phyloP scores from a whole-genome alignment of 371 early-diverging fungal species.

The Rhizopus sp. region DNA sequence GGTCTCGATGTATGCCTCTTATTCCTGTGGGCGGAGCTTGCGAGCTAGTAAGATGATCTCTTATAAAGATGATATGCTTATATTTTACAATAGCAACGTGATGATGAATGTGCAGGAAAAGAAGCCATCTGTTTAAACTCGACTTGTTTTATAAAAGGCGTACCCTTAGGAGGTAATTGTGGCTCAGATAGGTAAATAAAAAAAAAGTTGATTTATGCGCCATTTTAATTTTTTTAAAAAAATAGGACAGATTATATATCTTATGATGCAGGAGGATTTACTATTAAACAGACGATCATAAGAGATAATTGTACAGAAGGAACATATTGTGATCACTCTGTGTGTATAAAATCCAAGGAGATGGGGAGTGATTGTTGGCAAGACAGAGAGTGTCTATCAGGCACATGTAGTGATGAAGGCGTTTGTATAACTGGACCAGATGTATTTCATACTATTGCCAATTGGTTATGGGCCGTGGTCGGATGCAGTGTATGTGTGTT shows the following conservation, averaged over 20 bases:
- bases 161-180: slow-evolving; percentile 27
- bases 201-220: neutral
- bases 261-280: slow-evolving; percentile 25
- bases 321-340: slow-evolving; percentile 18
- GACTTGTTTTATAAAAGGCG: slow-evolving; percentile 25
- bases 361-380: slow-evolving; percentile 20
- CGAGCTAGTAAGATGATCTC: slow-evolving; percentile 17
- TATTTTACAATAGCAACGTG: slow-evolving; percentile 21
- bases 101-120: slow-evolving; percentile 29
- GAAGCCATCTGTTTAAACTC: slow-evolving; percentile 28
- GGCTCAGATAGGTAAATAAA: slow-evolving; percentile 25
- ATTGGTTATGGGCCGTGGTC: slow-evolving; percentile 27
- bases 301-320: slow-evolving; percentile 34
- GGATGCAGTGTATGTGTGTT: slow-evolving; percentile 22
- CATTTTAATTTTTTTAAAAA: neutral
- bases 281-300: slow-evolving; percentile 26
- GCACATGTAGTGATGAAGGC: slow-evolving; percentile 20
- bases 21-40: slow-evolving; percentile 17
- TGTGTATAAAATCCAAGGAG: slow-evolving; percentile 12
- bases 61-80: neutral
- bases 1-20: slow-evolving; percentile 23
- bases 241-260: slow-evolving; percentile 33
- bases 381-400: slow-evolving; percentile 26
- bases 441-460: slow-evolving; percentile 22
- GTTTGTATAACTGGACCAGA: slow-evolving; percentile 17